phyloP scores from a whole-genome alignment of 805 yeast genomes.

The Cyberlindnera veronae region DNA sequence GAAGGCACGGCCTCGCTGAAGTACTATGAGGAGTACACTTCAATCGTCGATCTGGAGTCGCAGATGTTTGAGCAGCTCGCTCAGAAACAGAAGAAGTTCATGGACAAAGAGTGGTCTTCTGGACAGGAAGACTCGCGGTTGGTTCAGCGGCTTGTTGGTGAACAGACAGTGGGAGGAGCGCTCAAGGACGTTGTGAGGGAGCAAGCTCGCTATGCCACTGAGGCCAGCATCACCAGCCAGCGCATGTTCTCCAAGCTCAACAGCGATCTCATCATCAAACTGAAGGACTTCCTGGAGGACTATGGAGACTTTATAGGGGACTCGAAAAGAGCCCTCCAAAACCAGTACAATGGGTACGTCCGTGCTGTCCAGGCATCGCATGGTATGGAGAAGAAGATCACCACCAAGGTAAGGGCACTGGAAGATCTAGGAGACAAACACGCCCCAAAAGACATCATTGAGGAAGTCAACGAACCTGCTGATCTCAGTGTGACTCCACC shows the following conservation, averaged over 20 bases:
- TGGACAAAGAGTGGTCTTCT: constrained; percentile 3
- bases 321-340: constrained; percentile 9
- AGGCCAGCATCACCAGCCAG: constrained; percentile 7
- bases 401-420: constrained; percentile 12
- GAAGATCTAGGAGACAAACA: constrained; percentile 15
- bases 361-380: constrained; percentile 9
- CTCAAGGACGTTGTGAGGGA: constrained; percentile 5
- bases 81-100: constrained; percentile 6
- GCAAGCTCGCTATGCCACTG: constrained; percentile 8
- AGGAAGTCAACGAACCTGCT: not conserved
- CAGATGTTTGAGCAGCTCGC: constrained; percentile 12
- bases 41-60: constrained; percentile 18
- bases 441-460: not conserved
- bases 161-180: constrained; percentile 6
- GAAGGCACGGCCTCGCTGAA: constrained; percentile 16
- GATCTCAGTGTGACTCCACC: not conserved
- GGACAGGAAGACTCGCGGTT: not conserved
- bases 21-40: constrained; percentile 20
- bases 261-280: constrained; percentile 15
- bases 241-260: constrained; percentile 9
- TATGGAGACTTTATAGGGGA: constrained; percentile 14
- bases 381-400: constrained; percentile 14
- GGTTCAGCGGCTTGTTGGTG: not conserved
- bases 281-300: constrained; percentile 25
- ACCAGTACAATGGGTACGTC: constrained; percentile 13